Evolutionary conservation across 306 rosid species (phyloP).

Genomic region (Quercus ilex): DNA sequence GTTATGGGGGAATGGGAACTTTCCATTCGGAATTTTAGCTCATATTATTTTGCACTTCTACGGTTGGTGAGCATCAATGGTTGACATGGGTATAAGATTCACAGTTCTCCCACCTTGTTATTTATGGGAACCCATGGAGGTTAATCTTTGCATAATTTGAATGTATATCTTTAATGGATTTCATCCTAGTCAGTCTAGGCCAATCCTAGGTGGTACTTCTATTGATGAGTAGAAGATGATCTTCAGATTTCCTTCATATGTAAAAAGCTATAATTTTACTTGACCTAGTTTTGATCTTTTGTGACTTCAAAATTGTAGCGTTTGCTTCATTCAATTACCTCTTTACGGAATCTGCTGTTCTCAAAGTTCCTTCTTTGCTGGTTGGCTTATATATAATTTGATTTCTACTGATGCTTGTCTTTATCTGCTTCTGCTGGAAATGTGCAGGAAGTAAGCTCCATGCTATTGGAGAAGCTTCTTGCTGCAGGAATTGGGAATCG

Average conservation of each 20-base stretch:
- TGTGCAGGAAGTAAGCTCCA: conserved; percentile 91
- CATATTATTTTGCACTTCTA: not conserved
- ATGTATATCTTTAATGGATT: not conserved
- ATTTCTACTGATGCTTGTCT: conserved; percentile 14
- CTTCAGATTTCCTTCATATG: not conserved
- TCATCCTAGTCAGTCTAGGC: not conserved
- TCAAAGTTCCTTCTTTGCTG: conserved; percentile 7
- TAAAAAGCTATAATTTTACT: not conserved
- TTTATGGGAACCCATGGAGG: not conserved
- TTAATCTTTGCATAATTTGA: not conserved
- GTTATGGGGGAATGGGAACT: not conserved
- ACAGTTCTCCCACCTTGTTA: not conserved
- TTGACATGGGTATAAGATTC: not conserved
- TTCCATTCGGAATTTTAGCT: not conserved
- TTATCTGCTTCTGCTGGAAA: conserved; percentile 26
- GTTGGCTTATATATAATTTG: conserved; percentile 3
- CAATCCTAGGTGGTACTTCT: not conserved
- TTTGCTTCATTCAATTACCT: not conserved
- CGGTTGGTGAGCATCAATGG: not conserved
- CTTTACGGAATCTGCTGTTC: not conserved
- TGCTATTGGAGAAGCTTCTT: conserved; percentile 85
- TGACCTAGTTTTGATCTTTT: no score
- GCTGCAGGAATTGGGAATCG: conserved; percentile 93
- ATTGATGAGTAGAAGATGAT: not conserved
- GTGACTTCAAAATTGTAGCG: no score